Evolutionary conservation across 495 filamentous ascomycete species (phyloP).

Genomic region (Jackrogersella minutella): DNA sequence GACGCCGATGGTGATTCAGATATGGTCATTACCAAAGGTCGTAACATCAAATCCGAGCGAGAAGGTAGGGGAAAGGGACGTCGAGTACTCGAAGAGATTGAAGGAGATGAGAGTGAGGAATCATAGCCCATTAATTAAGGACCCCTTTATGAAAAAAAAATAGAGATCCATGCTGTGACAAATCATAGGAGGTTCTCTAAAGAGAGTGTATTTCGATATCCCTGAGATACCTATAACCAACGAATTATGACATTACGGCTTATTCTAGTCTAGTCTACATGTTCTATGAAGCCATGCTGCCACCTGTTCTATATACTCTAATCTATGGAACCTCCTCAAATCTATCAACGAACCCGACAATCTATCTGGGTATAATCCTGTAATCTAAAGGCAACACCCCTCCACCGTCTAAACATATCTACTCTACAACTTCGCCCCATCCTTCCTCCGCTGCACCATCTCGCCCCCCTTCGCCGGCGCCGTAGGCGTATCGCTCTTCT

Average conservation of each 20-base stretch:
- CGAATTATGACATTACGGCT: slow-evolving; percentile 8
- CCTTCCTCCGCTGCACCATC: slow-evolving; percentile 28
- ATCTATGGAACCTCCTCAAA: slow-evolving; percentile 1
- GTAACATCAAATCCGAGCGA: slow-evolving; percentile 14
- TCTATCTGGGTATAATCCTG: background rate
- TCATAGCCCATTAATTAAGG: background rate
- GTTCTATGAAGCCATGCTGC: background rate
- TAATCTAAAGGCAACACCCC: background rate
- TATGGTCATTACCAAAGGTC: slow-evolving; percentile 8
- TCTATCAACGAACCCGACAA: background rate
- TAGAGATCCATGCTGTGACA: too few relatives aligned
- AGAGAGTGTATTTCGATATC: background rate
- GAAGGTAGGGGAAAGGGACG: slow-evolving; percentile 12
- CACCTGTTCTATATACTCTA: background rate
- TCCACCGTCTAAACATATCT: background rate
- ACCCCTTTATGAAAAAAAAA: too few relatives aligned
- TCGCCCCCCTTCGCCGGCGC: slow-evolving; percentile 48
- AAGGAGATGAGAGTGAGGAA: slow-evolving; percentile 7
- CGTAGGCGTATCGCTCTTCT: slow-evolving; percentile 61
- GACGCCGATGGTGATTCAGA: slow-evolving; percentile 41
- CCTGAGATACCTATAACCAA: background rate
- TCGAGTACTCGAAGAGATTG: slow-evolving; percentile 12
- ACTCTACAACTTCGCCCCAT: slow-evolving; percentile 28
- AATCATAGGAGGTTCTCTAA: background rate
- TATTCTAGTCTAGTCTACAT: background rate